Conservation (phyloP, 2,329 filamentous ascomycete genomes). For the Colletotrichum aenigma region DNA sequence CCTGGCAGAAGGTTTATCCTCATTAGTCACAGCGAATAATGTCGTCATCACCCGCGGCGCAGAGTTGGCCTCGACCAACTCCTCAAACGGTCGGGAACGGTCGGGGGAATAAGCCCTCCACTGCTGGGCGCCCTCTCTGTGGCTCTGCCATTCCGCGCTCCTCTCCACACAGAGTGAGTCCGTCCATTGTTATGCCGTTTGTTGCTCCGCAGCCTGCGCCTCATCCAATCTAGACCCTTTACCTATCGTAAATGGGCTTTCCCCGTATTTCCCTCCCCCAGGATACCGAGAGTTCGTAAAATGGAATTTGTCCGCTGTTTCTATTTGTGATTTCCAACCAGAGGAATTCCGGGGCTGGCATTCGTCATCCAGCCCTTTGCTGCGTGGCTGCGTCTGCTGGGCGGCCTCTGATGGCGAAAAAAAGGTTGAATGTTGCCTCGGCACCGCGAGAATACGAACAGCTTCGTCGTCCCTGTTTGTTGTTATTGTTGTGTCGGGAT, state of each 20-base stretch:
- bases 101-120: not conserved
- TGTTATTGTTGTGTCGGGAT: not conserved
- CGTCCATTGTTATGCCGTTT: not conserved
- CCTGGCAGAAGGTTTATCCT: not conserved
- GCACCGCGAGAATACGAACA: not conserved
- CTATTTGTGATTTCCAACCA: not conserved
- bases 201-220: not conserved
- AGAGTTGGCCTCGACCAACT: not conserved
- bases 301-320: not conserved
- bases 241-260: not conserved
- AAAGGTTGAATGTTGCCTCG: not conserved
- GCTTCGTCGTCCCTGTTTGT: not conserved
- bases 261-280: not conserved
- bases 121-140: not conserved
- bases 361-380: not conserved
- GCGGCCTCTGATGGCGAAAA: not conserved
- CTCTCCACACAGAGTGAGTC: not conserved
- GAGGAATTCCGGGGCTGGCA: not conserved
- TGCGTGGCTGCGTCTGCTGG: not conserved
- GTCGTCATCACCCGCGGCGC: not conserved
- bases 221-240: not conserved
- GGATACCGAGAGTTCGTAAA: not conserved
- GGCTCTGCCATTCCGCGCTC: not conserved
- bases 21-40: not conserved
- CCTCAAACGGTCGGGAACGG: not conserved